A percentile compares a stretch with the other conserved stretches of the same genome.
phyloP scores from a whole-genome alignment of 306 rosid genomes.

The peach (Prunus persica) region Prunus_persica_NCBIv2 NC_034015.1:22188501-22189000 shows the following conservation, averaged over 20 bases:
- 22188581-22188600: slow-evolving; percentile 85
- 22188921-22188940: slow-evolving; percentile 86
- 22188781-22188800: not conserved
- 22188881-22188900: slow-evolving; percentile 35
- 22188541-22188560: not conserved
- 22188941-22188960: slow-evolving; percentile 56
- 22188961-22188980: slow-evolving; percentile 79
- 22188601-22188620: slow-evolving; percentile 87
- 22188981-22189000: slow-evolving; percentile 82
- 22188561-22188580: not conserved
- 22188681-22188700: slow-evolving; percentile 53
- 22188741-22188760: not conserved
- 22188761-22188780: not conserved
- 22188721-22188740: not conserved
- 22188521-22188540: not conserved
- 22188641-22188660: slow-evolving; percentile 75
- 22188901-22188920: slow-evolving; percentile 67
- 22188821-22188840: slow-evolving; percentile 74
- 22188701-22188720: slow-evolving; percentile 17
- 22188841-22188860: slow-evolving; percentile 63
- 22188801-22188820: slow-evolving; percentile 1
- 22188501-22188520: slow-evolving; percentile 16
- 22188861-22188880: slow-evolving; percentile 62
- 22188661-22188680: slow-evolving; percentile 86
- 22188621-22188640: slow-evolving; percentile 86